phyloP scores from a whole-genome alignment of 139 green algal genomes.

The Raphidocelis subcapitata region DNA sequence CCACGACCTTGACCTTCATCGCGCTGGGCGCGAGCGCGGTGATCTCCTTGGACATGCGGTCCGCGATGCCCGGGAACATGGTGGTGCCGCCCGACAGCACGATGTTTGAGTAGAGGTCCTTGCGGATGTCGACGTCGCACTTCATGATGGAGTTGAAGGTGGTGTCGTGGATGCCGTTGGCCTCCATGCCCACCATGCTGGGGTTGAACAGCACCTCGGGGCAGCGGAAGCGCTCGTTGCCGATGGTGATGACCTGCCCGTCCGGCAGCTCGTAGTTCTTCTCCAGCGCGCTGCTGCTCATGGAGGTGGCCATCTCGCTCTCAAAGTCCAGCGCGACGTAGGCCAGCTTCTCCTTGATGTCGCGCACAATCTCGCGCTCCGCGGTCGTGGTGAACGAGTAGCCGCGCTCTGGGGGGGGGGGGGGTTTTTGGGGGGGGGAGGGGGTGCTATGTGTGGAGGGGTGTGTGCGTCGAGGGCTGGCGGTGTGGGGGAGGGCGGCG shows the following conservation, averaged over 20 bases:
- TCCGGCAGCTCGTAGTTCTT: conserved; percentile 95
- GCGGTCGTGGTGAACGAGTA: conserved; percentile 98
- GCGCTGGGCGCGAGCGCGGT: conserved; percentile 80
- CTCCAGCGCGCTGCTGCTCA: conserved; percentile 82
- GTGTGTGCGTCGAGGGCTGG: too few species aligned
- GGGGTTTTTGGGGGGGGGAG: neutral
- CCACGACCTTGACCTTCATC: conserved; percentile 93
- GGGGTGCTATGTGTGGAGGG: too few species aligned
- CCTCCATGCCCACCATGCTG: conserved; percentile 87
- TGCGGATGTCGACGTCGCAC: conserved; percentile 97
- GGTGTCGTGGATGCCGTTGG: conserved; percentile 92
- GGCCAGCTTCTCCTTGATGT: conserved; percentile 99
- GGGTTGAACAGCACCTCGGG: conserved; percentile 97
- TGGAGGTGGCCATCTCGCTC: conserved; percentile 82
- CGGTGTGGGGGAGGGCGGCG: too few species aligned
- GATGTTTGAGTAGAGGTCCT: conserved; percentile 97
- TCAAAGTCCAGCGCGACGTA: conserved; percentile 99
- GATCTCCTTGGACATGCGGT: conserved; percentile 98
- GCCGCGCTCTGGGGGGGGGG: conserved; percentile 82
- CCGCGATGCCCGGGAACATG: conserved; percentile 98
- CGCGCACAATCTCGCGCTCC: conserved; percentile 97
- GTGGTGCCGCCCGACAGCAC: conserved; percentile 93
- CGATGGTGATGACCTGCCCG: conserved; percentile 93
- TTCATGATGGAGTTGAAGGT: conserved; percentile 99
- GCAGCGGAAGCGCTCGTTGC: conserved; percentile 95